phyloP scores from a whole-genome alignment of 495 filamentous ascomycete species.

The Thozetella sp. region DNA sequence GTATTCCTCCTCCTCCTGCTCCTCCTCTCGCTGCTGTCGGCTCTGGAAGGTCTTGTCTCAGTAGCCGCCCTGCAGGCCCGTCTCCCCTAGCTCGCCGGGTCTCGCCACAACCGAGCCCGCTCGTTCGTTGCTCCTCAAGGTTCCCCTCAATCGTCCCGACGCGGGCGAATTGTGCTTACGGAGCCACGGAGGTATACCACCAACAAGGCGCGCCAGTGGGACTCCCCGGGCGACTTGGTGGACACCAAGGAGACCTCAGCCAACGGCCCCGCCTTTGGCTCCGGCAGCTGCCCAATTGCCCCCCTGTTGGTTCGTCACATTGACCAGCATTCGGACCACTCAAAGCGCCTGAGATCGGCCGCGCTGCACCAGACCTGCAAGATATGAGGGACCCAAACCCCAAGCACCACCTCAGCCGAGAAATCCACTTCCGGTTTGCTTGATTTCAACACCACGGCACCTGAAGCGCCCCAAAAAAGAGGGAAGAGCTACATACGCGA shows the following conservation, averaged over 20 bases:
- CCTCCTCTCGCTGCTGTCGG: background rate
- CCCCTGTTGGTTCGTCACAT: conserved; percentile 3
- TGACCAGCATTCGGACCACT: conserved; percentile 1
- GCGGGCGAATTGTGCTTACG: no score
- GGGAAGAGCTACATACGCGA: background rate
- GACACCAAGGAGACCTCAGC: no score
- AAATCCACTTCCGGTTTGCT: background rate
- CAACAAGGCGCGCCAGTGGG: no score
- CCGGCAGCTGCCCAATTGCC: conserved; percentile 1
- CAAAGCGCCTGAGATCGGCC: conserved; percentile 3
- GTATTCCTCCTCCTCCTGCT: background rate
- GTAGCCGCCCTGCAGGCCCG: conserved; percentile 1
- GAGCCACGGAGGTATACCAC: no score
- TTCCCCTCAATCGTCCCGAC: conserved; percentile 2
- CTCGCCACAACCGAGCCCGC: background rate
- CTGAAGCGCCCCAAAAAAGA: background rate
- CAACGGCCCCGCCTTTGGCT: conserved; percentile 1
- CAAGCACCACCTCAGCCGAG: conserved; percentile 1
- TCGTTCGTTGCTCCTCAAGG: background rate
- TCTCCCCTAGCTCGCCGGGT: no score
- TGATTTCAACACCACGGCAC: background rate
- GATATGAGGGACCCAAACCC: background rate
- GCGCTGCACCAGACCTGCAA: no score
- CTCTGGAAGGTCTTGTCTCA: background rate
- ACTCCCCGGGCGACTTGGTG: background rate